phyloP scores from a whole-genome alignment of 192 early-diverging fungal species.

The Entomortierella beljakovae region DNA sequence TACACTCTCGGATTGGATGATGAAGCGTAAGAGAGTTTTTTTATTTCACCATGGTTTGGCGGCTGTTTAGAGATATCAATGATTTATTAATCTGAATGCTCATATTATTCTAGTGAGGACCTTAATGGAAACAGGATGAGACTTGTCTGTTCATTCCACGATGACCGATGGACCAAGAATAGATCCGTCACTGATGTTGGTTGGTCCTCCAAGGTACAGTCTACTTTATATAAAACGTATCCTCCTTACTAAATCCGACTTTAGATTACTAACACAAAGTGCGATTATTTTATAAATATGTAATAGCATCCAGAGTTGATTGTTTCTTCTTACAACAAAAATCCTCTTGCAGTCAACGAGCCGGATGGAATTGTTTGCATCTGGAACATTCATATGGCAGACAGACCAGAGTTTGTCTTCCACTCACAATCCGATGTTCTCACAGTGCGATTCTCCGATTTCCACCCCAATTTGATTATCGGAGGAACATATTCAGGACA shows the following conservation, averaged over 20 bases:
- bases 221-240: not conserved
- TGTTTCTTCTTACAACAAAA: slow-evolving; percentile 94
- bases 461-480: slow-evolving; percentile 92
- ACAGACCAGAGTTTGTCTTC: slow-evolving; percentile 96
- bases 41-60: not conserved
- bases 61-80: not conserved
- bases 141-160: slow-evolving; percentile 76
- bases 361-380: slow-evolving; percentile 95
- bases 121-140: slow-evolving; percentile 77
- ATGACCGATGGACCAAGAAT: slow-evolving; percentile 87
- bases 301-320: slow-evolving; percentile 86
- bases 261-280: not conserved
- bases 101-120: slow-evolving; percentile 61
- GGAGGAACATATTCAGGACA: slow-evolving; percentile 99
- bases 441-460: slow-evolving; percentile 88
- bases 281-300: not conserved
- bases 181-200: slow-evolving; percentile 92
- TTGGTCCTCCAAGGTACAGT: slow-evolving; percentile 90
- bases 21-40: slow-evolving; percentile 56
- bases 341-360: slow-evolving; percentile 84
- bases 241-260: not conserved
- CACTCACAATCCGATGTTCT: slow-evolving; percentile 93
- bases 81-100: not conserved
- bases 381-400: slow-evolving; percentile 91
- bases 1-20: slow-evolving; percentile 79